Evolutionary conservation across 768 basidiomycete species (phyloP).

Genomic region (Coprinopsis sp.): DNA sequence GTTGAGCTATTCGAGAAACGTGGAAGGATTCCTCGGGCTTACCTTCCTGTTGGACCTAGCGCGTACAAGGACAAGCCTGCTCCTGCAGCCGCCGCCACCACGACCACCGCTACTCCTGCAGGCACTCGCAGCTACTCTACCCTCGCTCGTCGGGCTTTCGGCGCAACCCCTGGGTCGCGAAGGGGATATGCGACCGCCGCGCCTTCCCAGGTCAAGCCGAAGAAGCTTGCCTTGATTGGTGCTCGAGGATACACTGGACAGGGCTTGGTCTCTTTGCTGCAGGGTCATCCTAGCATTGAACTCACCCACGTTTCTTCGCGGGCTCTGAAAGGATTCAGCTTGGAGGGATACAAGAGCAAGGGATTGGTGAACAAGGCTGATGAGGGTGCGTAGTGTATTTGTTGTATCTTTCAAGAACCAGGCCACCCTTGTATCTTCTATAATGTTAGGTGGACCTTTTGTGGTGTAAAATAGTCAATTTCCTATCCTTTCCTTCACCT

Average conservation of each 20-base stretch:
- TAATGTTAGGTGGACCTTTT: background rate
- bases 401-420: background rate
- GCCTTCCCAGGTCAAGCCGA: slow-evolving; percentile 43
- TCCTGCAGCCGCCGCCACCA: slow-evolving; percentile 31
- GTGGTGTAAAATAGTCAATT: background rate
- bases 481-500: background rate
- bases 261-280: slow-evolving; percentile 81
- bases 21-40: slow-evolving; percentile 81
- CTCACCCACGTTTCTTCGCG: slow-evolving; percentile 97
- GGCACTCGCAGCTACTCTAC: slow-evolving; percentile 60
- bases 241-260: slow-evolving; percentile 96
- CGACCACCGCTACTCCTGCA: slow-evolving; percentile 20
- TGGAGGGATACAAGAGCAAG: slow-evolving; percentile 76
- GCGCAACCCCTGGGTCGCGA: slow-evolving; percentile 38
- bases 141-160: slow-evolving; percentile 33
- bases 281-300: slow-evolving; percentile 81
- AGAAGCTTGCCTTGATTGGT: slow-evolving; percentile 91
- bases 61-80: slow-evolving; percentile 38
- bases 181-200: slow-evolving; percentile 81
- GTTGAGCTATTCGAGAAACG: slow-evolving; percentile 73
- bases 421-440: background rate
- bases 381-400: slow-evolving; percentile 14
- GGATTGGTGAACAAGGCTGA: slow-evolving; percentile 19
- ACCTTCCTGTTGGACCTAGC: slow-evolving; percentile 81
- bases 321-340: slow-evolving; percentile 77